phyloP scores from a whole-genome alignment of 257 asterid genomes.

The Rehmannia glutinosa region DNA sequence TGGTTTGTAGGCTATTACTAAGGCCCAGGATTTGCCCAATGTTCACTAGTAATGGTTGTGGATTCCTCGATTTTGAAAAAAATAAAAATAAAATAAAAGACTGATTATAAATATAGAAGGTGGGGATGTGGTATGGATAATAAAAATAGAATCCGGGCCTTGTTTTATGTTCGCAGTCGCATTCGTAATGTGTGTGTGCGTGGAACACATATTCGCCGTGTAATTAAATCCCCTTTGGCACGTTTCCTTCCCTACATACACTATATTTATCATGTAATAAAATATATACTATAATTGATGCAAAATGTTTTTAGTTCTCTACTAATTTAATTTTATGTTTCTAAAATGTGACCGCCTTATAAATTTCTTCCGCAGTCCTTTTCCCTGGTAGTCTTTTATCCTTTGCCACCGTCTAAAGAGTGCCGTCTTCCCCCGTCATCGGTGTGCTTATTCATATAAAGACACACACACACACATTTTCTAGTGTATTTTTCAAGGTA shows the following conservation, averaged over 20 bases:
- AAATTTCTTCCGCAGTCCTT: slow-evolving; percentile 15
- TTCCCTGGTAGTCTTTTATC: slow-evolving; percentile 18
- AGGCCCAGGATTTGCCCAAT: too few relatives aligned
- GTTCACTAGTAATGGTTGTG: too few relatives aligned
- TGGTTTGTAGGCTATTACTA: too few relatives aligned
- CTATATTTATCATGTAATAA: not conserved
- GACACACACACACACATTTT: not conserved
- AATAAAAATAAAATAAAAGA: too few relatives aligned
- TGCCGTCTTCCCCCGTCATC: slow-evolving; percentile 24
- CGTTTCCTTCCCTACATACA: slow-evolving; percentile 30
- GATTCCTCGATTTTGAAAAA: too few relatives aligned
- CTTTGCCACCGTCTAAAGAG: slow-evolving; percentile 26
- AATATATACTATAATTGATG: not conserved
- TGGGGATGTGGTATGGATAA: too few relatives aligned
- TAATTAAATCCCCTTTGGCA: slow-evolving; percentile 28
- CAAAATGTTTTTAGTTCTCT: not conserved
- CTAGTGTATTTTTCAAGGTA: not conserved
- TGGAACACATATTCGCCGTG: slow-evolving; percentile 28
- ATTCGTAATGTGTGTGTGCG: not conserved
- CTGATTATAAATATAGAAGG: too few relatives aligned
- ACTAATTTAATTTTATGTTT: not conserved
- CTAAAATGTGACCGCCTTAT: slow-evolving; percentile 35
- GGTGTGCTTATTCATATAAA: not conserved
- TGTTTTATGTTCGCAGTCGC: not conserved
- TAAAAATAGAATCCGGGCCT: not conserved